These are phyloP conservation scores for Erysimum cheiri DNA, from an alignment of 441 rosid species.

Conservation along the genomic window DNA sequence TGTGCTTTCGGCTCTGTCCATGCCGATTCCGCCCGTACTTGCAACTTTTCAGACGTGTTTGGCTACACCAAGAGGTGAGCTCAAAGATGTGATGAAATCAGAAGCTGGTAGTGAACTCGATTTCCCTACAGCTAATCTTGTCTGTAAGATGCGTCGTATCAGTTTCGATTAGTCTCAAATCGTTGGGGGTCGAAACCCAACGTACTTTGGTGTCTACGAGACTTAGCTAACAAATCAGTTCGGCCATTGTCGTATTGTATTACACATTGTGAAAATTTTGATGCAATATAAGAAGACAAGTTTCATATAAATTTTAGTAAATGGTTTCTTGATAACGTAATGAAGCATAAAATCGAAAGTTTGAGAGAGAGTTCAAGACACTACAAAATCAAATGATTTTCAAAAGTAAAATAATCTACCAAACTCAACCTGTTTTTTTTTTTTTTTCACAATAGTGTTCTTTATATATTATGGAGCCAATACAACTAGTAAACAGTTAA, in stretches of 20 bases:
- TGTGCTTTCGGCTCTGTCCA: slow-evolving; percentile 91
- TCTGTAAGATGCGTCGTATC: slow-evolving; percentile 84
- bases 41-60: slow-evolving; percentile 89
- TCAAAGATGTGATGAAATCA: slow-evolving; percentile 71
- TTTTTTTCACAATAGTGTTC: too few species aligned
- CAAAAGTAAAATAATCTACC: too few species aligned
- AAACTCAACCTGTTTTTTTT: too few species aligned
- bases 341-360: background rate
- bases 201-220: slow-evolving; percentile 27
- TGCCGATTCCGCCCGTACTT: slow-evolving; percentile 82
- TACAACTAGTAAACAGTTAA: too few species aligned
- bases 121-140: slow-evolving; percentile 82
- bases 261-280: slow-evolving; percentile 21
- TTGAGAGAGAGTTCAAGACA: too few species aligned
- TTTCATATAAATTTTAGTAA: background rate
- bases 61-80: slow-evolving; percentile 79
- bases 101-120: slow-evolving; percentile 88
- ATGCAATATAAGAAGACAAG: slow-evolving; percentile 21
- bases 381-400: too few species aligned
- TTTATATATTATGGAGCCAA: too few species aligned
- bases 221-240: slow-evolving; percentile 28
- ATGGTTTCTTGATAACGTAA: background rate
- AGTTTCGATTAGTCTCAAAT: slow-evolving; percentile 63
- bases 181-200: slow-evolving; percentile 2
- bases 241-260: slow-evolving; percentile 22